Percentiles rank a stretch among this genome's conserved stretches.
These are phyloP conservation scores for Trapa bicornis DNA, from an alignment of 345 rosid genomes.

Conservation along the genomic window DNA sequence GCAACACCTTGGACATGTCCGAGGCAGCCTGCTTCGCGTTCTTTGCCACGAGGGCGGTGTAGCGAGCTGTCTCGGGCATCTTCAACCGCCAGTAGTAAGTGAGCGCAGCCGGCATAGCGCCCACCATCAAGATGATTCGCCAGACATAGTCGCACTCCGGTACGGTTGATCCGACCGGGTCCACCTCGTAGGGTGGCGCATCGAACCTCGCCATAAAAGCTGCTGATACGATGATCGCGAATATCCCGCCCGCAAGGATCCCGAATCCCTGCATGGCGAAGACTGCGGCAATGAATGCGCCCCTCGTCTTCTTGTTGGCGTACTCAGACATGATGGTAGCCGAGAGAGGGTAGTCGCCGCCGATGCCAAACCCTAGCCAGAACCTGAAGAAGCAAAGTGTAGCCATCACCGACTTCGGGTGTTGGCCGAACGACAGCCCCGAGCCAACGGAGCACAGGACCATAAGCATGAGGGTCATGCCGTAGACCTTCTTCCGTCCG, in stretches of 20 bases:
- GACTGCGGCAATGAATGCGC: conserved; percentile 11
- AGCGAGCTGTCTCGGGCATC: conserved; percentile 15
- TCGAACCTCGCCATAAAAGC: conserved; percentile 5
- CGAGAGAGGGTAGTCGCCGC: conserved; percentile 34
- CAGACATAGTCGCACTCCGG: conserved; percentile 11
- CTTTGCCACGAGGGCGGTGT: conserved; percentile 17
- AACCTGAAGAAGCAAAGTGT: conserved; percentile 37
- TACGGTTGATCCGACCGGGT: conserved; percentile 8
- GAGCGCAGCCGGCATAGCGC: conserved; percentile 11
- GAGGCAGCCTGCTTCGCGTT: conserved; percentile 12
- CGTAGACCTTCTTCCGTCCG: conserved; percentile 30
- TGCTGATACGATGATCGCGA: conserved; percentile 6
- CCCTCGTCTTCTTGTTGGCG: conserved; percentile 19
- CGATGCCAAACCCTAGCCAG: conserved; percentile 42
- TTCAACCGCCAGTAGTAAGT: conserved; percentile 13
- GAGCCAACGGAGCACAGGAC: conserved; percentile 25
- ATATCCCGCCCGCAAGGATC: conserved; percentile 10
- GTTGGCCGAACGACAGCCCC: conserved; percentile 26
- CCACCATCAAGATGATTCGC: conserved; percentile 11
- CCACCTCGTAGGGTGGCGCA: conserved; percentile 12
- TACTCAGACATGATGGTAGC: conserved; percentile 39
- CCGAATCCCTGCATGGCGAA: conserved; percentile 17
- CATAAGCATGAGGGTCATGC: conserved; percentile 32
- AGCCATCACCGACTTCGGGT: conserved; percentile 21
- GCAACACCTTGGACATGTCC: conserved; percentile 14